Evolutionary conservation across 1,284 basidiomycete species (phyloP), one percentile per base, ranked within the genome.

Genomic region (Sanghuangporus sanghuang): DNA sequence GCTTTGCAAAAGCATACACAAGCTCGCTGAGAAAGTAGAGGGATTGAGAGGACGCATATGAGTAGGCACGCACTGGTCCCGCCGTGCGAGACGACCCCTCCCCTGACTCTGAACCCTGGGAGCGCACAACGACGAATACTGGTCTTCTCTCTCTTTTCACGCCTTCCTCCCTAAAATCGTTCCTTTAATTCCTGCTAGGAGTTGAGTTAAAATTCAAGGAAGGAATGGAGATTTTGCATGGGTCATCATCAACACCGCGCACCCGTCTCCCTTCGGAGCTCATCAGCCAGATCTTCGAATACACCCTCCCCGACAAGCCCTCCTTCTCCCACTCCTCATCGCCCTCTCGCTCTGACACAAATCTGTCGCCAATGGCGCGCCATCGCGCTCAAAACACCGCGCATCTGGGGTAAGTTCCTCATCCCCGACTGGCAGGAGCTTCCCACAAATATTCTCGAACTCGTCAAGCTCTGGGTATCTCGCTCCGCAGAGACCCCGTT

Each of bases 391-490:
- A n/a, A 14, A 7, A 36, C 36, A 5, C 62, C 57, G 18, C 7
- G 32, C 6, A 16, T 64, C 11, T 64, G 62, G 62, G 8, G 57
- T n/a, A 14, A 9, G 18, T 38, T 59, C 18, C 5, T 18, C 18
- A 49, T 64, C n/a, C 61, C 61, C 2, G 48, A 57, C 35, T 63
- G 61, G 61, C 44, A 63, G 36, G 46, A 50, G n/a, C 46, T 56
- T 16, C 53, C 21, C 3, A 3, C 14, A n/a, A 32, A 63, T 36
- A 21, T 58, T 14, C 21, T 27, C 32, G 40, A 61, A 12, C 59
- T 65, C 32, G 38, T 65, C 23, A 36, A 58, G 39, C 59, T 65
- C n/a, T 65, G 55, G 55, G 23, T 65, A 11, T 53, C 49, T 21
- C 32, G 60, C 21, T 49, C 64, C 1, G 64, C 46, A n/a, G 27